Percentiles rank a stretch among this genome's conserved stretches.
Evolutionary conservation across 1,139 yeast genomes (phyloP).

Genomic region (Ogataea hybrid): DNA sequence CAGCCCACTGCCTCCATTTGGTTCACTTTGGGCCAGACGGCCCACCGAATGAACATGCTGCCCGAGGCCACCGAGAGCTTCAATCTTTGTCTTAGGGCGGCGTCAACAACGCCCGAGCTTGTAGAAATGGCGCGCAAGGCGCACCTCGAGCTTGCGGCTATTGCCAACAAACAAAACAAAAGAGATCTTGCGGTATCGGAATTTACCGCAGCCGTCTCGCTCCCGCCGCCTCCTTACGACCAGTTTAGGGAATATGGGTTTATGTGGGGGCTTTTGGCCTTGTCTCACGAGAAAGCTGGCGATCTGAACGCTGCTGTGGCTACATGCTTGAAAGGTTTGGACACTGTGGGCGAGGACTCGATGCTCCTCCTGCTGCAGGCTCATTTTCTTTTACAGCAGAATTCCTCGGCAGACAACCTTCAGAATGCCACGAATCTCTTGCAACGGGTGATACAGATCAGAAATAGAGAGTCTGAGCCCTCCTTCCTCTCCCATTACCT

Average conservation of each 20-base stretch:
- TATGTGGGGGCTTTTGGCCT: constrained; percentile 51
- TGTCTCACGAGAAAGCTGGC: constrained; percentile 49
- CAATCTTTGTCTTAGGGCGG: constrained; percentile 33
- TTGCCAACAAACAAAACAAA: constrained; percentile 53
- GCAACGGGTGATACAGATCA: constrained; percentile 34
- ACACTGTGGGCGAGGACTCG: constrained; percentile 44
- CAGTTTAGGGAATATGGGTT: constrained; percentile 46
- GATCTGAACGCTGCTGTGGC: constrained; percentile 47
- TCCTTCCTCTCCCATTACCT: constrained; percentile 54
- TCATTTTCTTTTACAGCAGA: constrained; percentile 38
- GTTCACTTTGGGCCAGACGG: constrained; percentile 45
- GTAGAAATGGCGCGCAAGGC: constrained; percentile 49
- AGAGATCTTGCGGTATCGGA: constrained; percentile 47
- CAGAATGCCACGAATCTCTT: constrained; percentile 39
- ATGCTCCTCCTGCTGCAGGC: constrained; percentile 47
- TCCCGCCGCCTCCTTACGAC: constrained; percentile 44
- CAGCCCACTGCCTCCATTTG: constrained; percentile 44
- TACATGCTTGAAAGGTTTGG: constrained; percentile 47
- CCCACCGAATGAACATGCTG: constrained; percentile 41
- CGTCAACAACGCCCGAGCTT: constrained; percentile 40
- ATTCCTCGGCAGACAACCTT: constrained; percentile 33
- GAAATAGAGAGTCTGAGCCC: constrained; percentile 28
- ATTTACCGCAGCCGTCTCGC: constrained; percentile 45
- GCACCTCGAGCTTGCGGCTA: constrained; percentile 53
- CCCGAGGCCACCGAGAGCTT: constrained; percentile 47